A percentile compares a stretch with the other conserved stretches of the same genome.
Evolutionary conservation across 2,329 filamentous ascomycete genomes (phyloP).

Genomic region (Ophiostoma tasmaniense): DNA sequence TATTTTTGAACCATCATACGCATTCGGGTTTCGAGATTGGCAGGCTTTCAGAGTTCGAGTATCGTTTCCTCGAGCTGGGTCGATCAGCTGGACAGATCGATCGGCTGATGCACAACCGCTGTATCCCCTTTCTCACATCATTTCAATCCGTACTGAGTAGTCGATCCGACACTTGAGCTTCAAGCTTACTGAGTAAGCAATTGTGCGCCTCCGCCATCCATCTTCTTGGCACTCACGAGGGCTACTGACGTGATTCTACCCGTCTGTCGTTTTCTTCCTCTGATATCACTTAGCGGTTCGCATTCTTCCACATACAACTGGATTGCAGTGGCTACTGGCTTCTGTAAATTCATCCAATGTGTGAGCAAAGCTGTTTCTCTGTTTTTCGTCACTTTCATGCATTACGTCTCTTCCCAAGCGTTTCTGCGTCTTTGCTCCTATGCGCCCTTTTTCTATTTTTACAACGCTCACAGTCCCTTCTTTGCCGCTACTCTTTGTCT

Average conservation of each 20-base stretch:
- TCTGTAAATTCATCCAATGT: not conserved
- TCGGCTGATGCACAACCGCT: not conserved
- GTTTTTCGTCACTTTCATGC: not conserved
- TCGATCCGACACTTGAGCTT: not conserved
- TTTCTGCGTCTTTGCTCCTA: not conserved
- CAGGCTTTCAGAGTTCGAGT: not conserved
- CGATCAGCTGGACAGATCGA: not conserved
- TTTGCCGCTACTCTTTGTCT: not conserved
- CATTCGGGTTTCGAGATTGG: not conserved
- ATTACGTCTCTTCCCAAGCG: not conserved
- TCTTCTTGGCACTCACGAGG: not conserved
- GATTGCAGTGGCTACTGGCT: not conserved
- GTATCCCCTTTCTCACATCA: not conserved
- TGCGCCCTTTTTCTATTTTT: not conserved
- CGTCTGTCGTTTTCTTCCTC: not conserved
- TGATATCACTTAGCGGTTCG: not conserved
- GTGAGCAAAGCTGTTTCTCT: not conserved
- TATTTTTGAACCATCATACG: not conserved
- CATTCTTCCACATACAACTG: not conserved
- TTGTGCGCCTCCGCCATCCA: not conserved
- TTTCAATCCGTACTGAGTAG: not conserved
- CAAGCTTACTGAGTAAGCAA: not conserved
- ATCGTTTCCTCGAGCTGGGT: not conserved
- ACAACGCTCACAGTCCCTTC: not conserved
- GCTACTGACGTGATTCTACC: not conserved